Percentiles rank a stretch among this genome's conserved stretches.
phyloP scores from a whole-genome alignment of 306 rosid species.

The Lathyrus tuberosus region DNA sequence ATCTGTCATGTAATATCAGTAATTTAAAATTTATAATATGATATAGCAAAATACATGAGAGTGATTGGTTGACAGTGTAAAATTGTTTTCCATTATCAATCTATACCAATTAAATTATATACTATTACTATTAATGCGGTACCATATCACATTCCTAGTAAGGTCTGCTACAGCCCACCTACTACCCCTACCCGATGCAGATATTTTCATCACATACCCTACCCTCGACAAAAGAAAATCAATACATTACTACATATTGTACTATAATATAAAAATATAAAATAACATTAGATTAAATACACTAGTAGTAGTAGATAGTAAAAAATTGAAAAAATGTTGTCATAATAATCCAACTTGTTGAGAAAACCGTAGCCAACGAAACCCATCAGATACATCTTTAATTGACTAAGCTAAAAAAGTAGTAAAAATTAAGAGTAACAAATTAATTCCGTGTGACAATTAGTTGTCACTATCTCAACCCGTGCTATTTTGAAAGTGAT shows the following conservation, averaged over 20 bases:
- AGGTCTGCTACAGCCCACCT: slow-evolving; percentile 43
- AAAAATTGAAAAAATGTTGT: slow-evolving; percentile 5
- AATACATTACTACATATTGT: not conserved
- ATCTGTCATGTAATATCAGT: no score
- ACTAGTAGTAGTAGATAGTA: no score
- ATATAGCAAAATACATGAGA: no score
- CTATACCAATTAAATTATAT: no score
- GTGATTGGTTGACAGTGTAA: no score
- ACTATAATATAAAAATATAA: no score
- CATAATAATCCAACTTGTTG: slow-evolving; percentile 13
- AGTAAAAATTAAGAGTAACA: no score
- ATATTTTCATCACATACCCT: slow-evolving; percentile 34
- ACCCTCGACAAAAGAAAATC: not conserved
- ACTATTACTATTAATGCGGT: not conserved
- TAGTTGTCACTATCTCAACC: not conserved
- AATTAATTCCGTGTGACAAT: no score
- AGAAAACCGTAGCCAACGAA: slow-evolving; percentile 32
- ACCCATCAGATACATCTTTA: not conserved
- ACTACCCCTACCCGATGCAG: slow-evolving; percentile 25
- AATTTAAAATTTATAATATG: no score
- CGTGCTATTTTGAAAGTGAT: slow-evolving; percentile 39
- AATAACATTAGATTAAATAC: slow-evolving; percentile 2
- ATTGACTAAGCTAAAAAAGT: not conserved
- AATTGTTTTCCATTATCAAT: no score
- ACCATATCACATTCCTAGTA: not conserved